Conservation (phyloP, 1,284 basidiomycete species). For the Mrakiaceae sp. region DNA sequence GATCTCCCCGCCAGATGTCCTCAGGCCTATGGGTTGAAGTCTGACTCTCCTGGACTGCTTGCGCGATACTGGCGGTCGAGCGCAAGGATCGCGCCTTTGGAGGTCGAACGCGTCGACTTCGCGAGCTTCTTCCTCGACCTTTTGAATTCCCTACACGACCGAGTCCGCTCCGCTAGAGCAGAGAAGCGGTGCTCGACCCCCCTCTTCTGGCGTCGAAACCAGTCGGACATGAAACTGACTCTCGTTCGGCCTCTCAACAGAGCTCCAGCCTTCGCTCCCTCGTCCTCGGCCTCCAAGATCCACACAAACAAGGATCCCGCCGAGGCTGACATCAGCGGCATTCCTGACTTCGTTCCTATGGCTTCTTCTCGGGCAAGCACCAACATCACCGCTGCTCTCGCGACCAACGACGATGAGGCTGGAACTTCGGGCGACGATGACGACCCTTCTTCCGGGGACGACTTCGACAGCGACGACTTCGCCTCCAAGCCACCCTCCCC, state of each 20-base stretch:
- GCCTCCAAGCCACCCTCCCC: conserved; percentile 44
- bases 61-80: no score
- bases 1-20: no score
- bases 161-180: neutral
- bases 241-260: conserved; percentile 18
- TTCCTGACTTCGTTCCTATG: conserved; percentile 1
- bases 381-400: neutral
- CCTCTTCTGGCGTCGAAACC: neutral
- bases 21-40: no score
- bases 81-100: neutral
- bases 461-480: conserved; percentile 33
- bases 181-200: no score
- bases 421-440: conserved; percentile 20
- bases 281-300: neutral
- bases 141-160: neutral
- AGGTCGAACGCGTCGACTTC: neutral
- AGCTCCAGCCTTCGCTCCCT: conserved; percentile 53
- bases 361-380: neutral
- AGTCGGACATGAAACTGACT: neutral
- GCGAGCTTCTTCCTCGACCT: neutral
- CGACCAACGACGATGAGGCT: conserved; percentile 12
- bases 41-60: no score
- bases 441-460: conserved; percentile 17
- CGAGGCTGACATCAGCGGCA: neutral
- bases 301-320: conserved; percentile 17